phyloP scores from a whole-genome alignment of 2,329 filamentous ascomycete species.

The Dothiorella sarmentorum region DNA sequence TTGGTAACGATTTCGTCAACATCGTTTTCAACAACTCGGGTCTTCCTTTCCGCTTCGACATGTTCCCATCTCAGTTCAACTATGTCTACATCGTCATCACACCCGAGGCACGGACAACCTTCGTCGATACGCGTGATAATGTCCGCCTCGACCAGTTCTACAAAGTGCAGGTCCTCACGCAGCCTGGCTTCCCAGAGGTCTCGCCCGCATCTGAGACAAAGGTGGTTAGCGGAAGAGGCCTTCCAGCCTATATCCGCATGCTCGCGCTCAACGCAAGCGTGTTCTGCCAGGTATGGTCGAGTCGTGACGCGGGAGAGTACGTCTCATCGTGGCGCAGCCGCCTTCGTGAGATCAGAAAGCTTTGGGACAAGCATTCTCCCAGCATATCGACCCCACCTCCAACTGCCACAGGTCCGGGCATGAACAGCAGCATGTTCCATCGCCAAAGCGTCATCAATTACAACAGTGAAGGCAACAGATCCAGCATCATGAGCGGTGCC shows the following conservation, averaged over 20 bases:
- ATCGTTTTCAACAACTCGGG: constrained; percentile 98
- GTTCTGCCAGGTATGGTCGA: constrained; percentile 87
- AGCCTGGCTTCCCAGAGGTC: constrained; percentile 84
- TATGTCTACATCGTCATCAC: constrained; percentile 96
- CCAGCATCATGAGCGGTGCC: constrained; percentile 33
- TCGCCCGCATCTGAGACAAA: constrained; percentile 87
- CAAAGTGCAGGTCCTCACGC: constrained; percentile 83
- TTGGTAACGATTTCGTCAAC: constrained; percentile 97
- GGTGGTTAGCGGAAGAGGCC: constrained; percentile 75
- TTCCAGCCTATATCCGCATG: constrained; percentile 82
- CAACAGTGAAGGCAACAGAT: constrained; percentile 36
- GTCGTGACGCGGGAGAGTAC: constrained; percentile 72
- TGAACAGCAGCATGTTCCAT: constrained; percentile 31
- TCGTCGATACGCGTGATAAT: constrained; percentile 48
- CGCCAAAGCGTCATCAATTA: constrained; percentile 35
- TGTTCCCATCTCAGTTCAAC: constrained; percentile 92
- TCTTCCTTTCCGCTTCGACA: constrained; percentile 82
- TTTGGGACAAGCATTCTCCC: constrained; percentile 64
- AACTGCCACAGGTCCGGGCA: constrained; percentile 29
- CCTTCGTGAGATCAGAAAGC: constrained; percentile 75
- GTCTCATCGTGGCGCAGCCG: constrained; percentile 87
- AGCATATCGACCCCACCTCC: constrained; percentile 21
- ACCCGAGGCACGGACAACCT: constrained; percentile 75
- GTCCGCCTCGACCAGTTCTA: constrained; percentile 62
- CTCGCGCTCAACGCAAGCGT: constrained; percentile 91